phyloP scores from a whole-genome alignment of 192 early-diverging fungal species.

The Coemansia sp. region DNA sequence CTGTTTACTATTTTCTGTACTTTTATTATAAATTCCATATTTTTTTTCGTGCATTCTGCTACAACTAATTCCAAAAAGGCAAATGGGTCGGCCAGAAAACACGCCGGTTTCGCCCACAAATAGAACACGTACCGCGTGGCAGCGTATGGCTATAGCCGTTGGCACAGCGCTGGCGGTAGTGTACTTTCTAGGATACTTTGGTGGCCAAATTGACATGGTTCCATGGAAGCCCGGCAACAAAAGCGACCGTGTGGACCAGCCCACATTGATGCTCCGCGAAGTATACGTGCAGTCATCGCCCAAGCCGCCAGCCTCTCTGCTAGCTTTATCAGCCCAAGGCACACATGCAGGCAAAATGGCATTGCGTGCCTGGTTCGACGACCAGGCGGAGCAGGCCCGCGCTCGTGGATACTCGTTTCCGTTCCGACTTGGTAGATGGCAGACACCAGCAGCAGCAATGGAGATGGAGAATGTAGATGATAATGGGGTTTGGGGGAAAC shows the following conservation, averaged over 20 bases:
- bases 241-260: slow-evolving; percentile 3
- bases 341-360: slow-evolving; percentile 35
- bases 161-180: slow-evolving; percentile 7
- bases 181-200: slow-evolving; percentile 18
- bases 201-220: slow-evolving; percentile 32
- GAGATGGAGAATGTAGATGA: not conserved
- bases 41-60: not conserved
- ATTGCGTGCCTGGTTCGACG: slow-evolving; percentile 46
- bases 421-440: slow-evolving; percentile 26
- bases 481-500: not conserved
- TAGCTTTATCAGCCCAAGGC: slow-evolving; percentile 40
- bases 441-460: not conserved
- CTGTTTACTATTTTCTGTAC: not conserved
- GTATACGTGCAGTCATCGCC: slow-evolving; percentile 51
- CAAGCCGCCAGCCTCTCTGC: slow-evolving; percentile 34
- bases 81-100: not conserved
- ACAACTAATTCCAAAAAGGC: not conserved
- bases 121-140: not conserved
- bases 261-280: slow-evolving; percentile 36
- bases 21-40: not conserved
- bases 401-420: slow-evolving; percentile 45
- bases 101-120: not conserved
- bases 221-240: slow-evolving; percentile 21
- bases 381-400: slow-evolving; percentile 39
- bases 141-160: not conserved